phyloP scores from a whole-genome alignment of 108 stramenopile species.

The Aurantiochytrium sp. region DNA sequence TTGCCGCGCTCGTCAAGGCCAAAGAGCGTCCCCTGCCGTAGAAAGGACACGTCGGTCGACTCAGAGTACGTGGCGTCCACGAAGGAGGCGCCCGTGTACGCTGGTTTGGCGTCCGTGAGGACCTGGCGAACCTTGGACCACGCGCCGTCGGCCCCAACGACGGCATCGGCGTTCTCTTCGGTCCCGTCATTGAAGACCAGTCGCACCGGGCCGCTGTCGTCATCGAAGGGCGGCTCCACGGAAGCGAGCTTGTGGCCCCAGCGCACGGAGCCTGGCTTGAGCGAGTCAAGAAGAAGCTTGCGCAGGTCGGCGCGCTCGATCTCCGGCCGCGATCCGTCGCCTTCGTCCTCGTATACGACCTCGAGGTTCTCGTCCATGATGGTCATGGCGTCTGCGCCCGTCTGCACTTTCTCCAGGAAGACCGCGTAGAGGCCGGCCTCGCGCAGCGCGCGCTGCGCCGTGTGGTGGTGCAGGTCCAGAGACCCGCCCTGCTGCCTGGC shows the following conservation, averaged over 20 bases:
- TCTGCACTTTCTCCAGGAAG: not conserved
- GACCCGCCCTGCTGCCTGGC: not conserved
- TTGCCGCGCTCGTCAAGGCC: not conserved
- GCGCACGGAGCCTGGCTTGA: not conserved
- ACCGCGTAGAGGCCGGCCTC: not conserved
- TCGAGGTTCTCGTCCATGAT: not conserved
- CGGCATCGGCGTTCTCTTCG: not conserved
- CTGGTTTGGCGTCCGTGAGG: not conserved
- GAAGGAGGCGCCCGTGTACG: not conserved
- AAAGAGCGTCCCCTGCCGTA: not conserved
- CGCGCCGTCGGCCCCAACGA: constrained; percentile 5
- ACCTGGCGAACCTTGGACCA: not conserved
- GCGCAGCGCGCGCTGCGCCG: not conserved
- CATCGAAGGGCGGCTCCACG: not conserved
- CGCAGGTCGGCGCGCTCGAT: not conserved
- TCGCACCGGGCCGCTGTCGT: not conserved
- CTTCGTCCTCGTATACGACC: not conserved
- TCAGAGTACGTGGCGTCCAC: not conserved
- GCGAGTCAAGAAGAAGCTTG: not conserved
- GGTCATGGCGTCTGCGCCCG: not conserved
- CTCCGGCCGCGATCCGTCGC: not conserved
- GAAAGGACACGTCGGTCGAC: too few relatives aligned
- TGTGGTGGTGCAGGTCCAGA: not conserved
- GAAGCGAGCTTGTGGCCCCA: not conserved
- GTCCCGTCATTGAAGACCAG: not conserved